Conservation (phyloP, 495 filamentous ascomycete species). For the Ramalina intermedia region DNA sequence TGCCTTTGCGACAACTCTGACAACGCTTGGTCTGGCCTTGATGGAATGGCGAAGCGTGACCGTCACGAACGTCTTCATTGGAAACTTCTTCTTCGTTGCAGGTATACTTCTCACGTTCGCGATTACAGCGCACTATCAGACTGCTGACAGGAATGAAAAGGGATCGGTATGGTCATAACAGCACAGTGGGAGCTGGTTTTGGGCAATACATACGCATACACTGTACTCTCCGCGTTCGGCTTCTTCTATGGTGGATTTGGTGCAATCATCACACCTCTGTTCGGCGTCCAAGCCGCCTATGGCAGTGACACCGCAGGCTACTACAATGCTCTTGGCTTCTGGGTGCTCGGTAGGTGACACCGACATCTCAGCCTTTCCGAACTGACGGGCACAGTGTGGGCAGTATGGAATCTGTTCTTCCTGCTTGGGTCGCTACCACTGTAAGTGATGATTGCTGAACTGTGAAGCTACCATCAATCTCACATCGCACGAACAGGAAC, state of each 20-base stretch:
- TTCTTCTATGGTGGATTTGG: constrained; percentile 33
- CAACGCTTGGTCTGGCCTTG: constrained; percentile 28
- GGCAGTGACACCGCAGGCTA: constrained; percentile 24
- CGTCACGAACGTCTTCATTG: constrained; percentile 32
- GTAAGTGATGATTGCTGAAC: not conserved
- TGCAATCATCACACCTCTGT: constrained; percentile 24
- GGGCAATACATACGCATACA: constrained; percentile 36
- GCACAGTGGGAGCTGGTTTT: constrained; percentile 37
- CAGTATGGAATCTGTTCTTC: constrained; percentile 33
- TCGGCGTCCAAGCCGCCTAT: constrained; percentile 28
- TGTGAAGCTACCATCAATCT: not conserved
- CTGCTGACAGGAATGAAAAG: constrained; percentile 2
- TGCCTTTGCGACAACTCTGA: constrained; percentile 36
- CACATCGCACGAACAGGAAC: constrained; percentile 16
- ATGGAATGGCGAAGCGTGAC: constrained; percentile 36
- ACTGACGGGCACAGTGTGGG: constrained; percentile 23
- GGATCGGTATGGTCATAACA: constrained; percentile 33
- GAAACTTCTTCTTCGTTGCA: constrained; percentile 35
- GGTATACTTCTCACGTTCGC: not conserved
- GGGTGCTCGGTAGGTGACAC: constrained; percentile 20
- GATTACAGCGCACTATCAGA: not conserved
- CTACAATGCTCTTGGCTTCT: constrained; percentile 32
- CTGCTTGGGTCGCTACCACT: constrained; percentile 29
- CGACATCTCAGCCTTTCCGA: not conserved
- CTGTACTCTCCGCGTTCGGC: constrained; percentile 34